These are phyloP conservation scores for Eucalyptus marginata DNA, from an alignment of 345 rosid species.

Conservation along the genomic window DNA sequence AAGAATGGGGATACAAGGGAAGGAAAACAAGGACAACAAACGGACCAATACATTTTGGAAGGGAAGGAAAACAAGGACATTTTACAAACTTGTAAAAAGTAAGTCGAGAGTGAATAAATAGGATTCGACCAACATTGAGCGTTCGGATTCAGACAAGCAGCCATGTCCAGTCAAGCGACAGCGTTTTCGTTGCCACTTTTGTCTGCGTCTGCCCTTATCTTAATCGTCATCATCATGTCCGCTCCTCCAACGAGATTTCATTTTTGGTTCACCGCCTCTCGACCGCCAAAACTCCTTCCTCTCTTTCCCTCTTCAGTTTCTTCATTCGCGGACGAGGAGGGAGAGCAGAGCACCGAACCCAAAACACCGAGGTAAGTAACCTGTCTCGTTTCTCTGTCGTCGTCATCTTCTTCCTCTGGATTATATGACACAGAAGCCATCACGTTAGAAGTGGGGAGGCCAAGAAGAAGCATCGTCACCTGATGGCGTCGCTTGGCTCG, in stretches of 20 bases:
- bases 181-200: neutral
- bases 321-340: neutral
- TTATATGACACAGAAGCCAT: neutral
- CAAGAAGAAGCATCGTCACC: neutral
- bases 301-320: neutral
- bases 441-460: neutral
- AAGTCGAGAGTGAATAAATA: too few relatives aligned
- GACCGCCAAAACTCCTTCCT: neutral
- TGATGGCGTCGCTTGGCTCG: neutral
- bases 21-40: neutral
- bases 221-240: neutral
- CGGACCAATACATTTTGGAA: too few relatives aligned
- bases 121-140: accelerated
- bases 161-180: neutral
- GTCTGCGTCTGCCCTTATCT: neutral
- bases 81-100: too few relatives aligned
- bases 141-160: neutral
- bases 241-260: neutral
- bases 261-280: neutral
- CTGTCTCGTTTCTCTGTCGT: neutral
- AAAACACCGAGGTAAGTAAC: neutral
- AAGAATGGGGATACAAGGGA: neutral
- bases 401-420: neutral
- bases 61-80: too few relatives aligned
- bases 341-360: neutral